These are phyloP conservation scores for Trichomonascaceae sp. DNA, from an alignment of 1,139 yeast genomes.

Conservation along the genomic window DNA sequence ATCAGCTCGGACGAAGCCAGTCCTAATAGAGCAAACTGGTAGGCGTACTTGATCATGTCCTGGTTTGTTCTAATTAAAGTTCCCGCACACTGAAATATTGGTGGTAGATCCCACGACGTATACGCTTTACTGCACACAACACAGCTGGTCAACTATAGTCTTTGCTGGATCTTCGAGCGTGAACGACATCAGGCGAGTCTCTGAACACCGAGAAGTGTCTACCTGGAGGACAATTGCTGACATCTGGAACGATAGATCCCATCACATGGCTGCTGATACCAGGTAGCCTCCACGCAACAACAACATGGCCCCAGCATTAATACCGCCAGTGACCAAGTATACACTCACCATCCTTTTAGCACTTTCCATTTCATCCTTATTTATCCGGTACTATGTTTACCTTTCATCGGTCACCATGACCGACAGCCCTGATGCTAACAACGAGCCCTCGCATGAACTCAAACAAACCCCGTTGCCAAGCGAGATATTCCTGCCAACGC, in stretches of 20 bases:
- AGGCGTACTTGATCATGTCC: not conserved
- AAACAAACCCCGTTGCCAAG: constrained; percentile 5
- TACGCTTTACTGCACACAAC: no score
- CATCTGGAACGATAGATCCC: no score
- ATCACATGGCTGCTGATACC: no score
- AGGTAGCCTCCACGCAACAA: no score
- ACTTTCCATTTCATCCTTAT: constrained; percentile 23
- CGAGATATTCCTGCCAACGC: constrained; percentile 5
- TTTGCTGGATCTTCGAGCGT: no score
- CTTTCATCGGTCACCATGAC: constrained; percentile 5
- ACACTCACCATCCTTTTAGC: constrained; percentile 15
- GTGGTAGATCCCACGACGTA: no score
- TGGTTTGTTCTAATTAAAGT: no score
- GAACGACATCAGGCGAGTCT: no score
- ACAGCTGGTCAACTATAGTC: no score
- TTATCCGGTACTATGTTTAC: constrained; percentile 23
- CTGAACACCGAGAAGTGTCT: no score
- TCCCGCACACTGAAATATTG: no score
- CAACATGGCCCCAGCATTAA: constrained; percentile 5
- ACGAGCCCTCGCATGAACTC: constrained; percentile 3
- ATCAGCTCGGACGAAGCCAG: constrained; percentile 3
- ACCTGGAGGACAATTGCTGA: no score
- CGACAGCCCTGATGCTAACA: constrained; percentile 1
- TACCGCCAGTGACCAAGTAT: constrained; percentile 9
- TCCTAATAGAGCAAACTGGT: constrained; percentile 1